phyloP scores from a whole-genome alignment of 1,284 basidiomycete species.

The Tausonia pullulans region DNA sequence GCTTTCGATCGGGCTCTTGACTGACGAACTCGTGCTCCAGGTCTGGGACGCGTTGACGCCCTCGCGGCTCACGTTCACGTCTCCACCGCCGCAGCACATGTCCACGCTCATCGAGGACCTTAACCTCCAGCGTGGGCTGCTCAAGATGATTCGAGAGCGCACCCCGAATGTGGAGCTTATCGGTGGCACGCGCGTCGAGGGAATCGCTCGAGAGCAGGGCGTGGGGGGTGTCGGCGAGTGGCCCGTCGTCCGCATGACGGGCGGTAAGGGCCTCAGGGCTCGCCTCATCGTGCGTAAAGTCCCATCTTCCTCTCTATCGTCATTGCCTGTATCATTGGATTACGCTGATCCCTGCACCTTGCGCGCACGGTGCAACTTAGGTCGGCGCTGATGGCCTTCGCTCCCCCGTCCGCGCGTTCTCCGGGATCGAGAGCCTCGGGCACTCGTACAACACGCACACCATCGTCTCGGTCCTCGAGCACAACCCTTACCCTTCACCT shows the following conservation, averaged over 20 bases:
- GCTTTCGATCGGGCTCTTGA: background rate
- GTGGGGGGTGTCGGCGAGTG: constrained; percentile 40
- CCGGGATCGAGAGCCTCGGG: constrained; percentile 76
- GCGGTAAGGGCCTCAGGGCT: constrained; percentile 50
- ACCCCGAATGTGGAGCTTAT: constrained; percentile 21
- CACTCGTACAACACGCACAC: constrained; percentile 87
- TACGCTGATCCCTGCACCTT: background rate
- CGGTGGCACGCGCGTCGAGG: constrained; percentile 22
- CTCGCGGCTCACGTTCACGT: constrained; percentile 36
- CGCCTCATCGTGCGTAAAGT: constrained; percentile 52
- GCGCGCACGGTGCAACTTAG: constrained; percentile 32
- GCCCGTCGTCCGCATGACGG: constrained; percentile 61
- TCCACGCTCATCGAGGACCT: constrained; percentile 51
- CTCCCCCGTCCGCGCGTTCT: constrained; percentile 82
- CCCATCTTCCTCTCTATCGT: background rate
- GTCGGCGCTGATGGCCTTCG: constrained; percentile 93
- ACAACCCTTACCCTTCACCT: constrained; percentile 42
- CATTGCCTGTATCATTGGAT: background rate
- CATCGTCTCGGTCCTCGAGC: constrained; percentile 76
- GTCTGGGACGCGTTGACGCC: constrained; percentile 71
- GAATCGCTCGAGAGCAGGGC: constrained; percentile 21
- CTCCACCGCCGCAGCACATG: constrained; percentile 14
- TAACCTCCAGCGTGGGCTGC: constrained; percentile 72
- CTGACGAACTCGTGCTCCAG: constrained; percentile 33
- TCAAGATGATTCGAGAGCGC: constrained; percentile 28